Base-by-base conservation (phyloP, 192 early-diverging fungal species). In the Coemansia sp. region DNA sequence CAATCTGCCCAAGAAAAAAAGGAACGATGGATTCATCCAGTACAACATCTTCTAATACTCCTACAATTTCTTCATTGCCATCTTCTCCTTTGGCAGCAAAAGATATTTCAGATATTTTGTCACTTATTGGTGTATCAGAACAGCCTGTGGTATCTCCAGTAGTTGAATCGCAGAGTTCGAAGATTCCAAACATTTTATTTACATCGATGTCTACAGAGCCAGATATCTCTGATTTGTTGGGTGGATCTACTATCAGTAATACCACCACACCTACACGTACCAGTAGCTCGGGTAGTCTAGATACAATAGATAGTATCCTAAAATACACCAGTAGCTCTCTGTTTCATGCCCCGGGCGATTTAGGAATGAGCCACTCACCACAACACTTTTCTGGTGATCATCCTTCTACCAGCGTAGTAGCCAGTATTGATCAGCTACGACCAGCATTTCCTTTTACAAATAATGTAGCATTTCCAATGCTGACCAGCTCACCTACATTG, bases 101-200 rank as follows among this genome's bases (percentile, higher is more conserved):
- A 7, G 59, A 62, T 52, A 62, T 62, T 38, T 54, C 32, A 12
- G 25, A 24, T 2, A 44, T 64, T 47, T 54, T 64, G 52, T 25
- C 50, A 0, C 38, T 54, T 18, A 52, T 64, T 44, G 41, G 26
- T 10, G 54, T 31, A 5, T 5, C 54, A 10, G 14, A 27, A 21
- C 54, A 26, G 27, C 54, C 23, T 26, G 27, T 31, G 14, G 18
- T 30, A 27, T 31, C 30, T 52, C 22, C 14, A 28, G 27, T 25
- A 54, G 12, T 18, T 27, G 25, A 28, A 25, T 54, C 14, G 3
- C 52, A 54, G 23, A 7, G 6, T 5, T 1, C 34, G 10, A 44
- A 9, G 38, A 44, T 54, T 54, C 14, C 52, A 23, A 28, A 24
- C n/a, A 28, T 25, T 16, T 28, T 54, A 24, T 28, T 54, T 24